A percentile compares a stretch with the other conserved stretches of the same genome.
Evolutionary conservation across 177 flowering plant genomes (phyloP).

Genomic region (Vitis hybrid): DNA sequence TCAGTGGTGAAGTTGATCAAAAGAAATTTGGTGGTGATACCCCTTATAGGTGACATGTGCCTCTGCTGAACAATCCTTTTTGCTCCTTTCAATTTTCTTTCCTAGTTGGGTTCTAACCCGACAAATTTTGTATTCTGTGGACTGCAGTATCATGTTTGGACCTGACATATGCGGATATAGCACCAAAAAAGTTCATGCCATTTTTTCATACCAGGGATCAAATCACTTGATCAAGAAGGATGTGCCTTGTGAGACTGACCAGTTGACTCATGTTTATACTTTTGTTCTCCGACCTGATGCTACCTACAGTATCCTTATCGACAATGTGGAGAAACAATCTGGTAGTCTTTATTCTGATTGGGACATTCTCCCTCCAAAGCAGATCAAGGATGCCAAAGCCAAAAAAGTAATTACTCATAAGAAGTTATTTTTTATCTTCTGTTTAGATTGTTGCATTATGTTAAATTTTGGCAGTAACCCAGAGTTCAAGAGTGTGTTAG

Average conservation of each 20-base stretch:
- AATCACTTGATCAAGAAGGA: conserved; percentile 96
- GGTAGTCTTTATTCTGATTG: conserved; percentile 87
- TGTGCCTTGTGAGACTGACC: conserved; percentile 96
- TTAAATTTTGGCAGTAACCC: no score
- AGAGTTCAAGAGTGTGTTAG: no score
- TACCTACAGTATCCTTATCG: conserved; percentile 87
- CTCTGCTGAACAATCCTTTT: background rate
- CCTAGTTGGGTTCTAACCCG: no score
- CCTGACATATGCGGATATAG: conserved; percentile 96
- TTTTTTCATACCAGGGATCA: conserved; percentile 55
- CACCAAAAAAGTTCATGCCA: conserved; percentile 96
- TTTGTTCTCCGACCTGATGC: conserved; percentile 92
- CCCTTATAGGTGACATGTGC: conserved; percentile 67
- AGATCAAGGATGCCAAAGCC: conserved; percentile 95
- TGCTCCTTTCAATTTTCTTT: background rate
- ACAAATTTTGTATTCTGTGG: background rate
- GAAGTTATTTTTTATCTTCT: no score
- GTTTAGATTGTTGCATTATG: no score
- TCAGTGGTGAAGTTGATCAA: conserved; percentile 84
- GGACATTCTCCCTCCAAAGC: conserved; percentile 87
- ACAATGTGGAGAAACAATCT: conserved; percentile 83
- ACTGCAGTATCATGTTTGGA: conserved; percentile 95
- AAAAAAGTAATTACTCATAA: conserved; percentile 53
- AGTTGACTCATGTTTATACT: conserved; percentile 89
- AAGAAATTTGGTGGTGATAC: conserved; percentile 98